Evolutionary conservation across 768 basidiomycete species (phyloP).

Genomic region (Piloderma croceum): DNA sequence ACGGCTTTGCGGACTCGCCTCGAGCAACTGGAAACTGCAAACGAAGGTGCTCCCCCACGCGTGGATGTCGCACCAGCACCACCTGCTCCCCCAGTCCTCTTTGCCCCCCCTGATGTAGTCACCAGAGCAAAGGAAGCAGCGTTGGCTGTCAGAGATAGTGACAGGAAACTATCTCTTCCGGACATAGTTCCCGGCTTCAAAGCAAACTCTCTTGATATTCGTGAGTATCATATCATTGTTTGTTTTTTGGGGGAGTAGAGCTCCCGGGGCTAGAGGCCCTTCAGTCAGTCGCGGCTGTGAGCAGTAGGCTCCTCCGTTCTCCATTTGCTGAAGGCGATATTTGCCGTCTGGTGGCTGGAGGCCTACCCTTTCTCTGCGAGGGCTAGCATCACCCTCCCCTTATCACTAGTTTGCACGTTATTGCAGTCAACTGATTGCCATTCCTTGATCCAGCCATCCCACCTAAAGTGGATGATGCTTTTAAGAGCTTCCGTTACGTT

Average conservation of each 20-base stretch:
- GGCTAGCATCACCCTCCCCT: neutral
- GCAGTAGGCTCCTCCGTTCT: neutral
- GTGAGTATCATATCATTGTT: slow-evolving; percentile 10
- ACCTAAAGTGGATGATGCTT: slow-evolving; percentile 13
- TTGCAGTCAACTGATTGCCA: neutral
- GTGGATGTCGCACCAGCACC: too few relatives aligned
- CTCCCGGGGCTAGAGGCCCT: too few relatives aligned
- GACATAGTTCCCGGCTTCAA: slow-evolving; percentile 20
- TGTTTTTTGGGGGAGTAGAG: too few relatives aligned
- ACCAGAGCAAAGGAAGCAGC: too few relatives aligned
- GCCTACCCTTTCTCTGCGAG: neutral
- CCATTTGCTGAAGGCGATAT: neutral
- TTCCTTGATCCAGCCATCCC: slow-evolving; percentile 16
- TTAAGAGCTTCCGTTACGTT: slow-evolving; percentile 14
- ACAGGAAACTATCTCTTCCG: too few relatives aligned
- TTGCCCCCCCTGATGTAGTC: too few relatives aligned
- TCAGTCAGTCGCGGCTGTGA: too few relatives aligned
- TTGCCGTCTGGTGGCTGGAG: neutral
- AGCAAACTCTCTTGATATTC: slow-evolving; percentile 12
- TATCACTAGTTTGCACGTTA: neutral
- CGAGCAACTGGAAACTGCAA: too few relatives aligned
- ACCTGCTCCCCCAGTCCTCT: too few relatives aligned
- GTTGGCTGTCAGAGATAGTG: too few relatives aligned
- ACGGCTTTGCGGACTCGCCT: too few relatives aligned
- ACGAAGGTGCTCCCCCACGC: too few relatives aligned